Evolutionary conservation across 2,329 filamentous ascomycete genomes (phyloP), one percentile per base, ranked within the genome.

Genomic region (Rhynchosporium agropyri): DNA sequence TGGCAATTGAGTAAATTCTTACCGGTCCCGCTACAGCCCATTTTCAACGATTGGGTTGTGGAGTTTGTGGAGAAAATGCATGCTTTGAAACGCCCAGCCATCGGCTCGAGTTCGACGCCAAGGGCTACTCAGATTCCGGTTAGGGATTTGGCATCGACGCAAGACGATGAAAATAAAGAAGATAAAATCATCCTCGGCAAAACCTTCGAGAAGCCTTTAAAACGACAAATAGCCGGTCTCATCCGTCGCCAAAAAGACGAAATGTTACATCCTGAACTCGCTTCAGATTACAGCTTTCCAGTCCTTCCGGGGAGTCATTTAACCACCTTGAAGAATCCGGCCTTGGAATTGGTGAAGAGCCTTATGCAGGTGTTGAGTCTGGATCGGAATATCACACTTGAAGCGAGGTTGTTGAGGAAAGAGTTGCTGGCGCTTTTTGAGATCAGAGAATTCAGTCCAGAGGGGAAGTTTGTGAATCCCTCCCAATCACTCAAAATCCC

Each of bases 1-100:
- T 99, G 96, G 96, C 95, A 99, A 76, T 89, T 99, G 74, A 89
- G 88, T 51, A 93, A 91, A 0, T 97, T 97, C 75, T 78, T 99
- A 0, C 95, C 96, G 0, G 75, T 79, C 0, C 87, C 89, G 4
- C 81, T 99, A 55, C 93, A 98, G 72, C 84, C 89, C 0, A 84
- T 88, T 9, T 99, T 99, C 79, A 85, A 93, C 66, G 89, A 96
- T 70, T 97, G 93, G 92, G 86, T 97, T 3, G 86, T 97, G 13
- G 92, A 97, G 74, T 99, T 97, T 76, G 90, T 99, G 68, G 88
- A 97, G 68, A 82, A 97, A 60, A 97, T 99, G 93, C 93, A 97
- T 72, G 79, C 81, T 12, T 82, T 93, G 65, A 99, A 98, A 77
- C 85, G 88, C 5, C 88, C 90, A 13, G 42, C 77, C 66, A 71